Evolutionary conservation across 345 rosid species (phyloP).

Genomic region (Balakata baccata): DNA sequence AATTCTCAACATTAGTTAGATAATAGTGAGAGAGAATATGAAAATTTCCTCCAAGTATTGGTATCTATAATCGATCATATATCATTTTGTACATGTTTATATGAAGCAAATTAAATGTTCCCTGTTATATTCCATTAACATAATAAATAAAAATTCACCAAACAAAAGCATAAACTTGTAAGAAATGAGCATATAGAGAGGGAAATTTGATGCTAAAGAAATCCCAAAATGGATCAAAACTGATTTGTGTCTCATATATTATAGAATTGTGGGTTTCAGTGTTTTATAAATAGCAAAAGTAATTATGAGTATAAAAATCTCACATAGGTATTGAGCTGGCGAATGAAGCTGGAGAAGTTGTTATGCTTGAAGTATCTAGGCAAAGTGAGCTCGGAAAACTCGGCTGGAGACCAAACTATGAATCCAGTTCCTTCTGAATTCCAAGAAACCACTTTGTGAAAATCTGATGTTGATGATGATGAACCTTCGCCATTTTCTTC

Average conservation of each 20-base stretch:
- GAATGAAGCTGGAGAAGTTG: conserved; percentile 34
- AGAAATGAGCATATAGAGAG: no score
- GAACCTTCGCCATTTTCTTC: conserved; percentile 17
- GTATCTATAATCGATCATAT: no score
- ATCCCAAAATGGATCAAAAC: no score
- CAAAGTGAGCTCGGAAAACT: conserved; percentile 25
- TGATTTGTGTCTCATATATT: no score
- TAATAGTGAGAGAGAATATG: background rate
- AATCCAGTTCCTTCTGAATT: conserved; percentile 29
- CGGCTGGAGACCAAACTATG: conserved; percentile 28
- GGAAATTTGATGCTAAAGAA: no score
- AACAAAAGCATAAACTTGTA: no score
- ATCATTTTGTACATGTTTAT: no score
- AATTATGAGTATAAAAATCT: background rate
- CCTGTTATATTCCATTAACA: no score
- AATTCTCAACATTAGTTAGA: background rate
- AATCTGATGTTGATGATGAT: background rate
- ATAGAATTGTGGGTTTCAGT: no score
- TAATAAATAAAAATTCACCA: no score
- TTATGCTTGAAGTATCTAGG: conserved; percentile 34
- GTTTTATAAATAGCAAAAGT: background rate
- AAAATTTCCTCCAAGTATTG: background rate
- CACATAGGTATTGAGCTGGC: conserved; percentile 36
- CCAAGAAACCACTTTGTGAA: conserved; percentile 23
- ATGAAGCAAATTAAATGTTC: no score